Percentiles rank a stretch among this genome's conserved stretches.
phyloP scores from a whole-genome alignment of 1,284 basidiomycete genomes.

The Ustilago shanxiensis region DNA sequence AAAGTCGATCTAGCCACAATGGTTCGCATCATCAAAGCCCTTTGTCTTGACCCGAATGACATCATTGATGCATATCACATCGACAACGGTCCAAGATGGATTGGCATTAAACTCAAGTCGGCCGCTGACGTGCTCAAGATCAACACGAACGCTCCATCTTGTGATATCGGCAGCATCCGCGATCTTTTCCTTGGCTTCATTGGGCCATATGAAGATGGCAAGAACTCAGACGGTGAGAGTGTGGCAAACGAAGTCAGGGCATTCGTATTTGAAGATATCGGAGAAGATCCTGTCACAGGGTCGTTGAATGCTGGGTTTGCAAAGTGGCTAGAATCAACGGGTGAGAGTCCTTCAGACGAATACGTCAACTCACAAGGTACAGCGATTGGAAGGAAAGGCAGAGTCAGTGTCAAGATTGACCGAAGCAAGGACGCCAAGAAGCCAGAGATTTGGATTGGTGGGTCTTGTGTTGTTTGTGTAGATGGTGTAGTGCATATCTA shows the following conservation, averaged over 20 bases:
- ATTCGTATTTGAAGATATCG: constrained; percentile 38
- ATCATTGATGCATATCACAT: constrained; percentile 52
- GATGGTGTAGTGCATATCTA: constrained; percentile 39
- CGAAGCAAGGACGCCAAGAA: constrained; percentile 8
- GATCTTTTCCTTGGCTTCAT: constrained; percentile 55
- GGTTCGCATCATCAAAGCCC: constrained; percentile 20
- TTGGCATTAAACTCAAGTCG: constrained; percentile 46
- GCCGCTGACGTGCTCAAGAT: constrained; percentile 53
- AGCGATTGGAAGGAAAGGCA: constrained; percentile 44
- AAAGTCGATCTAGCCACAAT: constrained; percentile 32
- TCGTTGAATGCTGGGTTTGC: constrained; percentile 61
- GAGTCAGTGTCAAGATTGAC: constrained; percentile 44
- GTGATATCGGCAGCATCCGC: constrained; percentile 19
- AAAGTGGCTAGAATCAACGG: constrained; percentile 48
- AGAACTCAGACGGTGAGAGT: constrained; percentile 24
- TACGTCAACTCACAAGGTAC: constrained; percentile 54
- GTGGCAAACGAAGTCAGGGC: constrained; percentile 53
- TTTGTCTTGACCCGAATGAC: constrained; percentile 28
- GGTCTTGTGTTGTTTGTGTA: constrained; percentile 49
- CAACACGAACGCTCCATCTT: constrained; percentile 15
- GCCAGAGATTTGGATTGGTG: constrained; percentile 55
- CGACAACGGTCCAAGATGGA: constrained; percentile 63
- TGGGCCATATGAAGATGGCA: constrained; percentile 41
- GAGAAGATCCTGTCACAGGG: constrained; percentile 64
- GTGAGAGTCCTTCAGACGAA: constrained; percentile 26